Base-by-base conservation (phyloP, 257 asterid species). In the Jacaranda copaia region DNA sequence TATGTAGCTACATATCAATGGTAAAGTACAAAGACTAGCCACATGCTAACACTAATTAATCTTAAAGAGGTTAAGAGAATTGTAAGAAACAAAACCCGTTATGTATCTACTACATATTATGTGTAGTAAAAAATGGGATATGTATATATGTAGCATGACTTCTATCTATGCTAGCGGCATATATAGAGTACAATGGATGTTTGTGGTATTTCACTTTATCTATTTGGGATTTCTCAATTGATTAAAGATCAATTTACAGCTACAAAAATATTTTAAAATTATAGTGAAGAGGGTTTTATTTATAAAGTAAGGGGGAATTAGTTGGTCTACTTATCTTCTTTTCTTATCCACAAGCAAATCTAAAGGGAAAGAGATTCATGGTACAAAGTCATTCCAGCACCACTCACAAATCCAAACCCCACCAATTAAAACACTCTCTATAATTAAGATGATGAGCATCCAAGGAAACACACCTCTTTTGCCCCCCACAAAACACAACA, bases 401-500 rank as follows among this genome's bases (percentile, higher is more conserved):
- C 70, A 79, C 46, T 71, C 5, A 6, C 52, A 66, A 70, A 68
- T n/a, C 3, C 8, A 40, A 52, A 40, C 74, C 70, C 70, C 72
- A 49, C 64, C 69, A 76, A 70, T 52, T 25, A 51, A 71, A 67
- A 25, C 32, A 25, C 1, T 25, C 32, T 25, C 32, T 25, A 75
- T 48, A 3, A 63, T 60, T 20, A 71, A 49, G 68, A 78, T 57
- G 55, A 69, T 62, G 80, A 81, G 85, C 81, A 83, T 83, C 90
- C 84, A 82, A 88, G 81, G 81, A 73, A 69, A 78, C 74, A 74
- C 69, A 72, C 25, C 74, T 77, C 67, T 74, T 77, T 81, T 83
- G 85, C 85, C 60, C 81, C 86, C 86, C 84, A 81, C 68, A 62
- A 80, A 56, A 73, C 76, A 76, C 80, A 56, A 70, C 82, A 80